Evolutionary conservation across 441 rosid species (phyloP), one percentile per base, ranked within the genome.

Genomic region (Pelargonium citronellum): DNA sequence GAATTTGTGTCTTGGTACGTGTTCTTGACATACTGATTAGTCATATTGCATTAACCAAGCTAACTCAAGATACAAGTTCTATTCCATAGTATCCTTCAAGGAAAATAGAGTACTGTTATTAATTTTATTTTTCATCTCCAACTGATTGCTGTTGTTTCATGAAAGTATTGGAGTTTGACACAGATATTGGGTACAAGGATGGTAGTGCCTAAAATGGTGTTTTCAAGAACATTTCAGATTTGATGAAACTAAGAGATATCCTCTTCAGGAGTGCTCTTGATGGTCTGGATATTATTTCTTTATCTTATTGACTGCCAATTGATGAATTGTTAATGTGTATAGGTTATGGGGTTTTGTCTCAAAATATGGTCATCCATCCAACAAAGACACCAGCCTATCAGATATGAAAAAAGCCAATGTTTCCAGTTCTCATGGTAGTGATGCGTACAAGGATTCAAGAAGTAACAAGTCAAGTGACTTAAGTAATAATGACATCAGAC

Each of bases 1-100:
- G 72, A 69, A 67, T 79, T 83, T 20, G 79, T 74, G 51, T 67
- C 82, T 34, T 78, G 79, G 80, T 80, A 57, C 27, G 58, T 9
- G 11, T 61, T 20, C 15, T 61, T 22, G 7, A 61, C 13, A 20
- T 61, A 9, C 9, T 22, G 4, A 61, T 61, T 49, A 49, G 57
- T 49, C 7, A 15, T 39, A 39, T 19, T 55, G 17, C 22, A 55
- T 55, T 55, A 4, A 7, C 19, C 61, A 4, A 55, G 61, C 61
- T 55, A 55, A 55, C 61, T 55, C 10, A 55, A 55, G 22, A 55
- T 55, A 55, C 24, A 55, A 55, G 22, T 55, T 55, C 61, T 55
- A 55, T 55, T 39, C 43, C 43, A 39, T 39, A 6, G 43, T 39
- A 39, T 2, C 43, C 10, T 0, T 39, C 43, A 39, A 39, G 43